A percentile compares a stretch with the other conserved stretches of the same genome.
Conservation (phyloP, 2,329 filamentous ascomycete genomes). For the Arthrocladium fulminans region DNA sequence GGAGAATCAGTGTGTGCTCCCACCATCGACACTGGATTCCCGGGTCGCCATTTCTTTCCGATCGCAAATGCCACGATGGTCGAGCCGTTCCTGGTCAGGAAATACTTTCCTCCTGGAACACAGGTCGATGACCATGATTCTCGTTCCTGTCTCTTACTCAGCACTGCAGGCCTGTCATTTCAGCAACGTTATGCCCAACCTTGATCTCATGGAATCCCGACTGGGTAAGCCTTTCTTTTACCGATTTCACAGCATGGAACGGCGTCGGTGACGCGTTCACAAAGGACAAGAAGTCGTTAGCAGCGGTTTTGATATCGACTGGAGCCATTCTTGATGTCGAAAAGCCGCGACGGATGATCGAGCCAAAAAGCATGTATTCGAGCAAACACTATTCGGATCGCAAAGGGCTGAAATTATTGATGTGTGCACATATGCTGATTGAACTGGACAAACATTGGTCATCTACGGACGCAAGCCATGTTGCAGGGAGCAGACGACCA, state of each 20-base stretch:
- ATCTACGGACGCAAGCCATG: no score
- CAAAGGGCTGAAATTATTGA: no score
- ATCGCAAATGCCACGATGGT: slow-evolving; percentile 90
- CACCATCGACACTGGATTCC: slow-evolving; percentile 84
- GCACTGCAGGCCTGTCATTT: background rate
- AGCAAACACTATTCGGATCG: background rate
- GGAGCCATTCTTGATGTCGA: slow-evolving; percentile 24
- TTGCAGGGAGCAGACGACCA: no score
- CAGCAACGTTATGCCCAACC: slow-evolving; percentile 31
- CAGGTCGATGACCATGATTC: slow-evolving; percentile 77
- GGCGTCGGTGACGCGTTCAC: slow-evolving; percentile 91
- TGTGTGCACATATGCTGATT: background rate
- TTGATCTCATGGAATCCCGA: slow-evolving; percentile 82
- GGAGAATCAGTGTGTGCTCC: slow-evolving; percentile 95
- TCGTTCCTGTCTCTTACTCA: slow-evolving; percentile 51
- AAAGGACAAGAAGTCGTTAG: slow-evolving; percentile 82
- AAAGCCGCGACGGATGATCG: slow-evolving; percentile 9
- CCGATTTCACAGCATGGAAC: slow-evolving; percentile 82
- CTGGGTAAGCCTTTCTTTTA: slow-evolving; percentile 64
- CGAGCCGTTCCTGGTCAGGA: slow-evolving; percentile 84
- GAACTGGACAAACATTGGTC: no score
- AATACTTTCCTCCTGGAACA: slow-evolving; percentile 86
- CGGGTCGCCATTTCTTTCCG: slow-evolving; percentile 81
- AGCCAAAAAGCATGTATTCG: slow-evolving; percentile 15
- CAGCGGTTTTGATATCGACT: slow-evolving; percentile 35